phyloP scores from a whole-genome alignment of 1,284 basidiomycete species.

The Ganoderma lucidum region DNA sequence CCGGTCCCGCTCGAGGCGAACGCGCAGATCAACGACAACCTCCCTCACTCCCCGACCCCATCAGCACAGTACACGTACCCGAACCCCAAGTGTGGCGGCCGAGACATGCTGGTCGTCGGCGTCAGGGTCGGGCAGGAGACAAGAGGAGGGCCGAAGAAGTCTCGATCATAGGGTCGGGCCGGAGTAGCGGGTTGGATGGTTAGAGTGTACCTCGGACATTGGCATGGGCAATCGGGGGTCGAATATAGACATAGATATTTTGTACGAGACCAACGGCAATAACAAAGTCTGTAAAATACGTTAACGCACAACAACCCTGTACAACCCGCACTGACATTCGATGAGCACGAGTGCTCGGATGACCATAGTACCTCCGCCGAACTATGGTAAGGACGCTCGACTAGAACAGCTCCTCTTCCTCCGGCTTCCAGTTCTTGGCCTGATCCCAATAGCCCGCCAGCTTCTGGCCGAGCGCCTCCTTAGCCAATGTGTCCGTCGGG shows the following conservation, averaged over 20 bases:
- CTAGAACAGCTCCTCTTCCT: constrained; percentile 76
- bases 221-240: background rate
- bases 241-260: background rate
- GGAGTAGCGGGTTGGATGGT: constrained; percentile 4
- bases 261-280: constrained; percentile 1
- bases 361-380: background rate
- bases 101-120: constrained; percentile 1
- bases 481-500: constrained; percentile 86
- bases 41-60: constrained; percentile 2
- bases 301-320: background rate
- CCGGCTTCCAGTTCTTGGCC: constrained; percentile 86
- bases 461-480: constrained; percentile 85
- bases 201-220: background rate
- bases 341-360: background rate
- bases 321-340: background rate
- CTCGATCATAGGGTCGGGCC: background rate
- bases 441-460: constrained; percentile 94
- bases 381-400: background rate
- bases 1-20: constrained; percentile 7
- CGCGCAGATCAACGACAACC: constrained; percentile 3
- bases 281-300: constrained; percentile 7
- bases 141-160: constrained; percentile 6
- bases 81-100: background rate
- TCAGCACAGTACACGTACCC: background rate
- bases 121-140: constrained; percentile 10